Conservation (phyloP, 139 green algal species). For the Picochlorum sp. region DNA sequence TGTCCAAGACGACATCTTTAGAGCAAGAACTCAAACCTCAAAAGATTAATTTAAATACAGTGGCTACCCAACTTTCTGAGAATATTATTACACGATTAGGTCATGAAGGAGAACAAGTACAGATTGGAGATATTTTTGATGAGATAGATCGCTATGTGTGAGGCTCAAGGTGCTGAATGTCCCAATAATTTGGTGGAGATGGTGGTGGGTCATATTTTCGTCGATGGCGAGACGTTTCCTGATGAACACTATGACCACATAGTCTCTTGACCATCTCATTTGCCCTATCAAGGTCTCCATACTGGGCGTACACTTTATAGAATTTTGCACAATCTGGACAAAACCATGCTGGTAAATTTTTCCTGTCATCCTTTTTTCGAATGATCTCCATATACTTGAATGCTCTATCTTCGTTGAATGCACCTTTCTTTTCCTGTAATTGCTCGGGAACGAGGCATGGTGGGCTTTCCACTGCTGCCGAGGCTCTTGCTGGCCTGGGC, state of each 20-base stretch:
- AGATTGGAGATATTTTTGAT: not conserved
- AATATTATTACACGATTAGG: not conserved
- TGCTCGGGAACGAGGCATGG: no score
- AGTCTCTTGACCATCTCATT: not conserved
- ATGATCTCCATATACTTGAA: conserved; percentile 43
- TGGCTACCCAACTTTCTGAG: conserved; percentile 3
- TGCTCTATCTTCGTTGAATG: not conserved
- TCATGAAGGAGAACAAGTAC: not conserved
- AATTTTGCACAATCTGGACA: conserved; percentile 40
- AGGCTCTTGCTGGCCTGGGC: no score
- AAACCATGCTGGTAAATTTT: conserved; percentile 29
- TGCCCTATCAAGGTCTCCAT: conserved; percentile 8
- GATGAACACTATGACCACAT: conserved; percentile 3
- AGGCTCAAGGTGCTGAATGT: conserved; percentile 26
- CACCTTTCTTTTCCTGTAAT: no score
- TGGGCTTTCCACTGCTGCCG: no score
- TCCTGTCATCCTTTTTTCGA: conserved; percentile 29
- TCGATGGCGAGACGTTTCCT: conserved; percentile 37
- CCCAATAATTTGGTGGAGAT: conserved; percentile 40
- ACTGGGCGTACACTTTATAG: conserved; percentile 34
- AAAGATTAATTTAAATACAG: not conserved
- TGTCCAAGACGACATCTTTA: conserved; percentile 35
- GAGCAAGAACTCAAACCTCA: conserved; percentile 9
- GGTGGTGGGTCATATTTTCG: conserved; percentile 28
- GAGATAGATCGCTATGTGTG: not conserved